phyloP scores from a whole-genome alignment of 345 rosid genomes.

The sweet orange (Citrus sinensis) region DVS_A1.0 CM039164.1:24915001-24915500 shows the following conservation, averaged over 20 bases:
- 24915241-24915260: not conserved
- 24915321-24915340: not conserved
- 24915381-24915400: constrained; percentile 16
- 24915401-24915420: constrained; percentile 28
- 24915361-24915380: not conserved
- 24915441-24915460: constrained; percentile 28
- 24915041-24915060: not conserved
- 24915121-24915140: not conserved
- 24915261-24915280: too few species aligned
- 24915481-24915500: not conserved
- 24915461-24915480: constrained; percentile 9
- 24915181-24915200: not conserved
- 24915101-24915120: not conserved
- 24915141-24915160: not conserved
- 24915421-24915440: constrained; percentile 1
- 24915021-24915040: not conserved
- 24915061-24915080: not conserved
- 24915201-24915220: not conserved
- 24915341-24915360: constrained; percentile 8
- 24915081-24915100: not conserved
- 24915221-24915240: not conserved
- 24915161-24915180: not conserved
- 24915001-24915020: not conserved
- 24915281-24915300: not conserved
- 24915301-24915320: not conserved